Conservation (phyloP, 345 rosid genomes). For the Hibiscus trionum region DNA sequence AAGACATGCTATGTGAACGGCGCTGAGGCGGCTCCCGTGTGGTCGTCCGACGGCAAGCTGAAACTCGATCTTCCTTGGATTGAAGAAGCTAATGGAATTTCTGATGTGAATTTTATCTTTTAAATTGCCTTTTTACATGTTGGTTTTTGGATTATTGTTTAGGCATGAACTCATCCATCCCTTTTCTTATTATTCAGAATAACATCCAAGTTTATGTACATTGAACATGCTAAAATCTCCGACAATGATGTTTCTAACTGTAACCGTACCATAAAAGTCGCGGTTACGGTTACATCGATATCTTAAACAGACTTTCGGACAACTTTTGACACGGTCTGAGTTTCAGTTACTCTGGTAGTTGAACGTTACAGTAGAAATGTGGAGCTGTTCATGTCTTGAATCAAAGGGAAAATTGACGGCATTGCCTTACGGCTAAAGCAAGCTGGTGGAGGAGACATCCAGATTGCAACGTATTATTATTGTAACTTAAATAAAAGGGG, state of each 20-base stretch:
- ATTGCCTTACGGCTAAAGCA: no score
- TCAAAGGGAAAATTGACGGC: not conserved
- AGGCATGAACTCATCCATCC: not conserved
- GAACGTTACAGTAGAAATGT: not conserved
- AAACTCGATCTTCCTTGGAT: conserved; percentile 52
- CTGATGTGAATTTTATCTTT: conserved; percentile 34
- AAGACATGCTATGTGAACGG: conserved; percentile 44
- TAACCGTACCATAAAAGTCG: not conserved
- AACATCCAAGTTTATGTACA: not conserved
- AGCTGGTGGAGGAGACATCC: no score
- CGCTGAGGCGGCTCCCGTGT: conserved; percentile 29
- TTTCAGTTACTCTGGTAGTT: not conserved
- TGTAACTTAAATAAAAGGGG: no score
- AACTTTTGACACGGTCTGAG: no score
- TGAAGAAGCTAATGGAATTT: conserved; percentile 51
- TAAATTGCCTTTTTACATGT: conserved; percentile 18
- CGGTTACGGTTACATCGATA: no score
- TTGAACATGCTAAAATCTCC: not conserved
- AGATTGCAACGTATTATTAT: no score
- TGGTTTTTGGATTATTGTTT: not conserved
- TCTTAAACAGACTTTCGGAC: no score
- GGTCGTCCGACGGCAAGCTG: conserved; percentile 48
- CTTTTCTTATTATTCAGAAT: not conserved
- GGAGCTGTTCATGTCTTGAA: not conserved
- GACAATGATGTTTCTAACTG: not conserved